Conservation (phyloP, 2,329 filamentous ascomycete species). For the Coniochaeta sp. region DNA sequence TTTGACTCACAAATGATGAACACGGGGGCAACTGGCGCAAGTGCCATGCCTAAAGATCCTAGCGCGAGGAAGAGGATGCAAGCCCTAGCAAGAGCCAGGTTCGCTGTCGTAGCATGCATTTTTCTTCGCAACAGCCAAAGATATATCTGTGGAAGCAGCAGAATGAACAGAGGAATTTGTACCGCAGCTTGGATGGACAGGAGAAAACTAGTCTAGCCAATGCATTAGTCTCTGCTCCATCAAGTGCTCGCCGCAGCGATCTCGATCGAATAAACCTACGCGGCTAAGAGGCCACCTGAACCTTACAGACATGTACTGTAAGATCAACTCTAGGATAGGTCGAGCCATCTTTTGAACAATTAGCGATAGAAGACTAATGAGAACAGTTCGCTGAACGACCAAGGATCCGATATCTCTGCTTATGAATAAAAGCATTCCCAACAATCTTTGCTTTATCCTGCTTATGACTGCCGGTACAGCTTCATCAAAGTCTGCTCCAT, state of each 20-base stretch:
- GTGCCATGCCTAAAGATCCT: constrained; percentile 5
- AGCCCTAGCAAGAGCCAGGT: constrained; percentile 3
- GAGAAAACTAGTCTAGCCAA: constrained; percentile 5
- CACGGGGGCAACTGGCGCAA: constrained; percentile 1
- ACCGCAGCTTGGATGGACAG: constrained; percentile 8
- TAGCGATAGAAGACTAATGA: constrained; percentile 4
- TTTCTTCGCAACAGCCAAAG: constrained; percentile 1
- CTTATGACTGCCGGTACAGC: neutral
- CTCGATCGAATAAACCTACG: neutral
- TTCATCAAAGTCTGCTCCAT: neutral
- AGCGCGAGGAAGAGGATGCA: constrained; percentile 2
- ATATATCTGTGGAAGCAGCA: constrained; percentile 2
- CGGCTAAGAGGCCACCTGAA: constrained; percentile 7
- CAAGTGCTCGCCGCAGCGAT: too few relatives aligned
- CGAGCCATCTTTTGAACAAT: constrained; percentile 2
- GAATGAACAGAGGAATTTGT: constrained; percentile 6
- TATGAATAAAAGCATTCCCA: constrained; percentile 4
- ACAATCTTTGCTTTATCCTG: neutral
- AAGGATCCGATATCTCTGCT: constrained; percentile 4
- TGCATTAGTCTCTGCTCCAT: neutral
- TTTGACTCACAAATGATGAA: constrained; percentile 6
- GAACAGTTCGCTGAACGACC: neutral
- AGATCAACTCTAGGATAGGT: constrained; percentile 5
- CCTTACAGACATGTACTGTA: constrained; percentile 9
- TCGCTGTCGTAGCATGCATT: constrained; percentile 2